Conservation (phyloP, 345 rosid genomes). For the Bruguiera gymnorhiza region DNA sequence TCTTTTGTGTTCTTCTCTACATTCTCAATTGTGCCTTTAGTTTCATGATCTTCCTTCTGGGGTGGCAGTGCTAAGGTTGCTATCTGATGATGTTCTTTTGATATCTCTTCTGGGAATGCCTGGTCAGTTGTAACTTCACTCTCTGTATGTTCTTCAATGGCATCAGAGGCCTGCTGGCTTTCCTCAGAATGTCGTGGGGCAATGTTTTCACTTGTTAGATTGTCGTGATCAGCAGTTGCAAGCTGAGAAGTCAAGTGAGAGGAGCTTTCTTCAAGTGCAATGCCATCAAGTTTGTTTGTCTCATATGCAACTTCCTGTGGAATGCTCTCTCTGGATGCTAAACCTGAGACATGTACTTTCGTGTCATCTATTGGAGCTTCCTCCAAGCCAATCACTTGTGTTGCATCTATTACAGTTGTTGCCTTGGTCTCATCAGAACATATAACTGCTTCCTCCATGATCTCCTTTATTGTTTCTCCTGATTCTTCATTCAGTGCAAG, state of each 20-base stretch:
- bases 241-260: constrained; percentile 15
- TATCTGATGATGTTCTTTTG: constrained; percentile 7
- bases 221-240: constrained; percentile 15
- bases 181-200: constrained; percentile 3
- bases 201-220: background rate
- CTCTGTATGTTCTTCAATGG: constrained; percentile 21
- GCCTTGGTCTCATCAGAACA: constrained; percentile 7
- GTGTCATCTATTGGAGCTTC: constrained; percentile 19
- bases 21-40: constrained; percentile 5
- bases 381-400: constrained; percentile 17
- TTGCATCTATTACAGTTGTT: background rate
- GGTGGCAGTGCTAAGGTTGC: background rate
- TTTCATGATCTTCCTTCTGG: background rate
- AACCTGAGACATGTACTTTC: constrained; percentile 8
- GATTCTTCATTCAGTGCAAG: constrained; percentile 8
- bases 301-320: constrained; percentile 16
- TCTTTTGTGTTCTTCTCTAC: constrained; percentile 1
- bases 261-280: constrained; percentile 15
- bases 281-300: constrained; percentile 18
- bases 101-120: background rate
- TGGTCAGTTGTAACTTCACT: constrained; percentile 6
- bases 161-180: constrained; percentile 3
- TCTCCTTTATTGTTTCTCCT: constrained; percentile 21
- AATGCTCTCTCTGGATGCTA: constrained; percentile 11
- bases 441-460: constrained; percentile 10